Evolutionary conservation across 352 stramenopile genomes (phyloP).

Genomic region (Thalassiosira hispida): DNA sequence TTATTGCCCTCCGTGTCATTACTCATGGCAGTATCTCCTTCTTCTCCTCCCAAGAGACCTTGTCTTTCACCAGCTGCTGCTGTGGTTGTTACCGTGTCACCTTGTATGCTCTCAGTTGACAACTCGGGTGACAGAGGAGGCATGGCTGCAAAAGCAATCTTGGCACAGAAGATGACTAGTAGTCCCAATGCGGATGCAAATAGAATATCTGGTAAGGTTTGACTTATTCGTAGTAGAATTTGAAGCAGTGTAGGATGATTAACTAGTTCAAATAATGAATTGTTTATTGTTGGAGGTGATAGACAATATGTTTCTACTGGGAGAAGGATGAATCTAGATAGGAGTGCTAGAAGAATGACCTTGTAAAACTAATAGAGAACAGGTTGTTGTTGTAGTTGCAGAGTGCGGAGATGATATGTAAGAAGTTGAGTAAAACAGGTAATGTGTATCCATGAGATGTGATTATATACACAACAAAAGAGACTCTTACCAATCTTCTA

Average conservation of each 20-base stretch:
- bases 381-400: background rate
- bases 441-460: too few relatives aligned
- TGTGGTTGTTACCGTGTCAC: constrained; percentile 22
- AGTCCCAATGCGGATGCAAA: constrained; percentile 42
- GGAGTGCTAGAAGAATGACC: constrained; percentile 41
- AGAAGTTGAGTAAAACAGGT: too few relatives aligned
- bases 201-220: constrained; percentile 49
- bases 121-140: constrained; percentile 27
- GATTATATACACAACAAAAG: background rate
- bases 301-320: constrained; percentile 47
- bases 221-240: constrained; percentile 43
- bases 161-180: constrained; percentile 47
- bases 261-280: background rate
- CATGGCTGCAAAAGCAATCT: constrained; percentile 46
- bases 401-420: too few relatives aligned
- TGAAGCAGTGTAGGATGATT: constrained; percentile 1
- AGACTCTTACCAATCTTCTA: constrained; percentile 32
- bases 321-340: constrained; percentile 41
- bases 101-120: constrained; percentile 20
- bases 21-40: background rate
- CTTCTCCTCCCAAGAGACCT: constrained; percentile 3
- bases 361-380: constrained; percentile 59
- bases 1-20: background rate
- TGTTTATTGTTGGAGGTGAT: constrained; percentile 7
- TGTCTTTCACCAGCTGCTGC: constrained; percentile 15